Conservation (phyloP, 345 rosid genomes). For the Brassica rapa region DNA sequence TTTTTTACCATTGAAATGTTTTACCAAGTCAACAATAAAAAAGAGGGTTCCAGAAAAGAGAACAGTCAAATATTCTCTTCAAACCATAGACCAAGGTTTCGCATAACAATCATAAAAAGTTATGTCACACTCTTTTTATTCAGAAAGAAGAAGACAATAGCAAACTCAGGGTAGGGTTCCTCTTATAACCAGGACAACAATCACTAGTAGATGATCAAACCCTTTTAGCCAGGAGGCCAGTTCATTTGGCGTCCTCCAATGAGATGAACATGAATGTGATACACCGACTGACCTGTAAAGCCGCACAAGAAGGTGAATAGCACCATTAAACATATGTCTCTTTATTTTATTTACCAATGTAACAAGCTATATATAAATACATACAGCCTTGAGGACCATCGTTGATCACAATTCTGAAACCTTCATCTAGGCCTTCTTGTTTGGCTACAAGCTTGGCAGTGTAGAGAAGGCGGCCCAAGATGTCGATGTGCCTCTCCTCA, state of each 20-base stretch:
- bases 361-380: slow-evolving; percentile 27
- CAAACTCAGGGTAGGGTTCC: slow-evolving; percentile 12
- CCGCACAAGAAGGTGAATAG: background rate
- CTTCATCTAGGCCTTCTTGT: slow-evolving; percentile 87
- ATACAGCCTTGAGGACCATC: slow-evolving; percentile 89
- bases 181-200: slow-evolving; percentile 11
- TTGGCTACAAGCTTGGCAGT: slow-evolving; percentile 87
- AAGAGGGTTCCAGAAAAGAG: background rate
- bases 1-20: background rate
- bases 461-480: slow-evolving; percentile 89
- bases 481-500: slow-evolving; percentile 88
- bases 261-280: slow-evolving; percentile 89
- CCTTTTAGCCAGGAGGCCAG: slow-evolving; percentile 95
- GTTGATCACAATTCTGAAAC: slow-evolving; percentile 88
- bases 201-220: slow-evolving; percentile 4
- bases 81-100: slow-evolving; percentile 19
- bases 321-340: background rate
- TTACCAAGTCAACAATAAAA: background rate
- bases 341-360: background rate
- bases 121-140: slow-evolving; percentile 22
- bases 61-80: slow-evolving; percentile 18
- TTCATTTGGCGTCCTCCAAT: slow-evolving; percentile 97
- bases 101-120: slow-evolving; percentile 11
- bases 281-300: slow-evolving; percentile 87
- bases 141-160: background rate